phyloP scores from a whole-genome alignment of 2,329 filamentous ascomycete genomes.

The Pseudocercospora macadamiae region DNA sequence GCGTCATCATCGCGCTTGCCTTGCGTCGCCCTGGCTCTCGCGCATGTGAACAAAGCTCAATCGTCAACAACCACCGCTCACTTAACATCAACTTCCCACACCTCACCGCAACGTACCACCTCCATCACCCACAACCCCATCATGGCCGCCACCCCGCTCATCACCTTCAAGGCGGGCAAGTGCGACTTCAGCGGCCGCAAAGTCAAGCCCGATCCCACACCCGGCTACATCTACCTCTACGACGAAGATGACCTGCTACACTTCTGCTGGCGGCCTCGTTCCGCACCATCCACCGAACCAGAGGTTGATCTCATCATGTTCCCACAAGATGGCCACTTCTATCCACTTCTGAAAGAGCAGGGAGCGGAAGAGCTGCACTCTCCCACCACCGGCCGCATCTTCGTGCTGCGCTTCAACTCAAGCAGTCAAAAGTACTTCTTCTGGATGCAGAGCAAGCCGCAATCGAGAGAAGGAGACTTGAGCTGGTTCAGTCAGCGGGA shows the following conservation, averaged over 20 bases:
- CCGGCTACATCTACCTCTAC: slow-evolving; percentile 91
- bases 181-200: slow-evolving; percentile 68
- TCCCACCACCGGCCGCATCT: slow-evolving; percentile 81
- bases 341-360: slow-evolving; percentile 54
- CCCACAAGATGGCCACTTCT: slow-evolving; percentile 83
- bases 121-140: slow-evolving; percentile 33
- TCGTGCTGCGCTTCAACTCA: slow-evolving; percentile 88
- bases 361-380: slow-evolving; percentile 63
- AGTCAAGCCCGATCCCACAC: slow-evolving; percentile 71
- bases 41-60: background rate
- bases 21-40: background rate
- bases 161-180: slow-evolving; percentile 94
- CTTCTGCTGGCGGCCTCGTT: slow-evolving; percentile 94
- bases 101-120: background rate
- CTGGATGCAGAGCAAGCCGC: slow-evolving; percentile 92
- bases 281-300: slow-evolving; percentile 68
- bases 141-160: slow-evolving; percentile 84
- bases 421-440: slow-evolving; percentile 91
- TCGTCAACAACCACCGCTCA: background rate
- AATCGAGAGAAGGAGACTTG: slow-evolving; percentile 69
- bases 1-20: background rate
- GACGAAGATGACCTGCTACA: slow-evolving; percentile 91
- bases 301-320: slow-evolving; percentile 93
- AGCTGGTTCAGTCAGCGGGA: slow-evolving; percentile 85
- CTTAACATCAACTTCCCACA: background rate